A percentile compares a stretch with the other conserved stretches of the same genome.
Evolutionary conservation across 768 basidiomycete genomes (phyloP).

Genomic region (Hirschioporus abietinus): DNA sequence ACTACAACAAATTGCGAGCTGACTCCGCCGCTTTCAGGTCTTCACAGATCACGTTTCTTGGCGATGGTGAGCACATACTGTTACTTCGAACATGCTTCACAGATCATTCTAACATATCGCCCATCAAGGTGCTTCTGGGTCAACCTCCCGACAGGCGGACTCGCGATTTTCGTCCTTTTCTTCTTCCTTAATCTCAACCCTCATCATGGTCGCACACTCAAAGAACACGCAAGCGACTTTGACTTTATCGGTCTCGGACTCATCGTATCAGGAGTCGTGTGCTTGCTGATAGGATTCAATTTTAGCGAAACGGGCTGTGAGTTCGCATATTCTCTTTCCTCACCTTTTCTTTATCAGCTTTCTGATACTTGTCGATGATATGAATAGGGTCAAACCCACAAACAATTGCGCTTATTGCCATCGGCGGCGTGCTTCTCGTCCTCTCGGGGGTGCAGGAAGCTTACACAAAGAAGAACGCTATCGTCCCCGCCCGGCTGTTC

Average conservation of each 20-base stretch:
- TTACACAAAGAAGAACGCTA: slow-evolving; percentile 58
- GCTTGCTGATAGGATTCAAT: slow-evolving; percentile 68
- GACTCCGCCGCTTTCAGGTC: slow-evolving; percentile 31
- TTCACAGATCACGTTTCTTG: slow-evolving; percentile 73
- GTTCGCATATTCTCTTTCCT: slow-evolving; percentile 17
- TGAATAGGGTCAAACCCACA: slow-evolving; percentile 48
- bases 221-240: slow-evolving; percentile 57
- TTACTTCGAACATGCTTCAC: slow-evolving; percentile 7
- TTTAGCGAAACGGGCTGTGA: slow-evolving; percentile 62
- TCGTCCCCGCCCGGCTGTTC: slow-evolving; percentile 72
- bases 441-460: slow-evolving; percentile 51
- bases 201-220: slow-evolving; percentile 50
- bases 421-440: slow-evolving; percentile 53
- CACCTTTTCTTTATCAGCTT: not conserved
- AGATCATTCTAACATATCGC: slow-evolving; percentile 8
- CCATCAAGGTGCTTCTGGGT: slow-evolving; percentile 64
- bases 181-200: slow-evolving; percentile 80
- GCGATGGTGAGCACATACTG: slow-evolving; percentile 53
- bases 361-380: not conserved
- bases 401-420: slow-evolving; percentile 57
- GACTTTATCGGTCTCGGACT: slow-evolving; percentile 66
- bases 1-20: slow-evolving; percentile 9
- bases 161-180: slow-evolving; percentile 57
- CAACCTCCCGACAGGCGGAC: slow-evolving; percentile 73
- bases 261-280: slow-evolving; percentile 61